Conservation (phyloP, 495 filamentous ascomycete species). For the Neurospora cerealis region DNA sequence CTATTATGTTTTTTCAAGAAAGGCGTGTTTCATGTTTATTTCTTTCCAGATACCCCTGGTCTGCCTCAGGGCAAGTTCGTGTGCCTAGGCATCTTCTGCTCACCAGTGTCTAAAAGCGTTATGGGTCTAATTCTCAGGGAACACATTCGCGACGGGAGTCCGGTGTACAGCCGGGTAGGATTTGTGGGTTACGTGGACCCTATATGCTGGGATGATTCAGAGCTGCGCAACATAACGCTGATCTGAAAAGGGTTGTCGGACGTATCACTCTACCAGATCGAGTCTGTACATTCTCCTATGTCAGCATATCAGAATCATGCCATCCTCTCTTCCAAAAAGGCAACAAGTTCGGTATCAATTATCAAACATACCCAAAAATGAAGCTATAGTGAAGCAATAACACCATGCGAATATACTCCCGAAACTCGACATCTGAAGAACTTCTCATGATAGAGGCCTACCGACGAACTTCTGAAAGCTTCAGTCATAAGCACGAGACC, state of each 20-base stretch:
- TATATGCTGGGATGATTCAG: not conserved
- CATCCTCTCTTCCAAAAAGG: not conserved
- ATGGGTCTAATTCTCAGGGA: not conserved
- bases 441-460: not conserved
- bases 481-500: not conserved
- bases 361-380: no score
- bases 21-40: no score
- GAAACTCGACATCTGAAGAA: not conserved
- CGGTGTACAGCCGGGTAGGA: not conserved
- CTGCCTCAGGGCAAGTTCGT: fast-evolving
- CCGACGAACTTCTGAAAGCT: not conserved
- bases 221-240: not conserved
- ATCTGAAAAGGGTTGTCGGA: not conserved
- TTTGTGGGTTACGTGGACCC: fast-evolving
- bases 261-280: not conserved
- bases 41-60: not conserved
- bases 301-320: not conserved
- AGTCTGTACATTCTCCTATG: not conserved
- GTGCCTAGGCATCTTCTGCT: not conserved
- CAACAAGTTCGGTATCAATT: not conserved
- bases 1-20: no score
- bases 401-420: not conserved
- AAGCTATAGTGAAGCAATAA: not conserved
- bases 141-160: not conserved
- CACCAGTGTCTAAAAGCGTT: no score